Evolutionary conservation across 257 asterid species (phyloP).

Genomic region (Forsythia viridissima): DNA sequence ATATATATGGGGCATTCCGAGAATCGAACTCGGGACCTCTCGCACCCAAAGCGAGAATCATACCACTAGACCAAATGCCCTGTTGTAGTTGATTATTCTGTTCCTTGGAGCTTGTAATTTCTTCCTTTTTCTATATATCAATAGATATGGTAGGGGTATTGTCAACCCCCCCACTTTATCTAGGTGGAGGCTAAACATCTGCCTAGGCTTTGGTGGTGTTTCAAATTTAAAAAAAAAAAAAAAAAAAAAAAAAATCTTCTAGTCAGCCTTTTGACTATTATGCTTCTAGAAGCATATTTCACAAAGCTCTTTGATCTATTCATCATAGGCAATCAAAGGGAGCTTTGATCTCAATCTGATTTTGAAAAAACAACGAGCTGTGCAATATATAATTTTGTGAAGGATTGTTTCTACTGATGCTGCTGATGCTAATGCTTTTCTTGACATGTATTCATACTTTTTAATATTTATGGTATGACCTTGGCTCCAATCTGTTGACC

Average conservation of each 20-base stretch:
- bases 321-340: background rate
- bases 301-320: background rate
- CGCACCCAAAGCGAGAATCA: slow-evolving; percentile 55
- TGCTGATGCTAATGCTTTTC: background rate
- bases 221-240: too few relatives aligned
- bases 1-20: slow-evolving; percentile 42
- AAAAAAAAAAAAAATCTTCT: background rate
- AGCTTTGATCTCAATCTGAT: background rate
- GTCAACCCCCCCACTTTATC: too few relatives aligned
- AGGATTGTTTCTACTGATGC: background rate
- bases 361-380: background rate
- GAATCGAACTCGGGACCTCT: slow-evolving; percentile 51
- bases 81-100: background rate
- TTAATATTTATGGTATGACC: background rate
- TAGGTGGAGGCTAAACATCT: too few relatives aligned
- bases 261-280: too few relatives aligned
- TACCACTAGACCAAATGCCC: slow-evolving; percentile 58
- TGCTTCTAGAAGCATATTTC: too few relatives aligned
- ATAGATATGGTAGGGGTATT: too few relatives aligned
- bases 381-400: background rate
- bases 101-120: background rate
- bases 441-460: background rate
- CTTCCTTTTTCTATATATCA: background rate
- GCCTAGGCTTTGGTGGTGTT: too few relatives aligned
- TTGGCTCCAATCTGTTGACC: background rate